Evolutionary conservation across 1,284 basidiomycete genomes (phyloP).

Genomic region (Rhodotorula sp.): DNA sequence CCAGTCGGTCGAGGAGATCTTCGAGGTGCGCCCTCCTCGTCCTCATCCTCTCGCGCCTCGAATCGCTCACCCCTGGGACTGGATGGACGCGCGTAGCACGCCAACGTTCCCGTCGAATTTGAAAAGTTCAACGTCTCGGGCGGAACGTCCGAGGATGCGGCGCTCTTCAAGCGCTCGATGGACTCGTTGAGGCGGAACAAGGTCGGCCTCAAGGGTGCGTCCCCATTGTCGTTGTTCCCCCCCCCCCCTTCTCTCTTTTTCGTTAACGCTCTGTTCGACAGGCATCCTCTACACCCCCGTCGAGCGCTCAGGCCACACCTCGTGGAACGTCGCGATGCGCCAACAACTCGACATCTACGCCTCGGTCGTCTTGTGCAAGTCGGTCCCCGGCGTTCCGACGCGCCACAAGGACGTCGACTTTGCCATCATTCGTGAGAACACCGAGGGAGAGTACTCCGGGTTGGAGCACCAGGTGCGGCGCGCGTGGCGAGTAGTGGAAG

Average conservation of each 20-base stretch:
- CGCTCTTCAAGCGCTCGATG: slow-evolving; percentile 95
- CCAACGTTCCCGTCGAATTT: slow-evolving; percentile 98
- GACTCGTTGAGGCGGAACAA: slow-evolving; percentile 94
- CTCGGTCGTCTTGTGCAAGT: slow-evolving; percentile 96
- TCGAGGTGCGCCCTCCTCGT: slow-evolving; percentile 57
- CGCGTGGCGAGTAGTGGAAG: no score
- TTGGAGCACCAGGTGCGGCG: slow-evolving; percentile 79
- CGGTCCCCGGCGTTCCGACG: slow-evolving; percentile 93
- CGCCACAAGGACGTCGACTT: slow-evolving; percentile 97
- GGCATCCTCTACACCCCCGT: slow-evolving; percentile 99
- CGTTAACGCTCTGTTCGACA: slow-evolving; percentile 47
- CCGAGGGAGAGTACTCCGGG: slow-evolving; percentile 99
- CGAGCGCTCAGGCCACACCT: slow-evolving; percentile 93
- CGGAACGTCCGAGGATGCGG: slow-evolving; percentile 89
- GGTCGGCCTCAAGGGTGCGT: slow-evolving; percentile 93
- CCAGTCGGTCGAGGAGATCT: slow-evolving; percentile 98
- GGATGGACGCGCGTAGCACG: slow-evolving; percentile 53
- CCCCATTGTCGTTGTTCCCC: no score
- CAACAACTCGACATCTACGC: slow-evolving; percentile 99
- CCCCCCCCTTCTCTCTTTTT: background rate
- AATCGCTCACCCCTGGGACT: slow-evolving; percentile 12
- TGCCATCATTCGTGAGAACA: slow-evolving; percentile 99
- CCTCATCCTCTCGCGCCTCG: background rate
- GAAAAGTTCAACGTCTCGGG: slow-evolving; percentile 93
- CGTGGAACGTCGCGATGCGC: slow-evolving; percentile 99